These are phyloP conservation scores for Xylariaceae sp. DNA, from an alignment of 2,329 filamentous ascomycete genomes.

Conservation along the genomic window DNA sequence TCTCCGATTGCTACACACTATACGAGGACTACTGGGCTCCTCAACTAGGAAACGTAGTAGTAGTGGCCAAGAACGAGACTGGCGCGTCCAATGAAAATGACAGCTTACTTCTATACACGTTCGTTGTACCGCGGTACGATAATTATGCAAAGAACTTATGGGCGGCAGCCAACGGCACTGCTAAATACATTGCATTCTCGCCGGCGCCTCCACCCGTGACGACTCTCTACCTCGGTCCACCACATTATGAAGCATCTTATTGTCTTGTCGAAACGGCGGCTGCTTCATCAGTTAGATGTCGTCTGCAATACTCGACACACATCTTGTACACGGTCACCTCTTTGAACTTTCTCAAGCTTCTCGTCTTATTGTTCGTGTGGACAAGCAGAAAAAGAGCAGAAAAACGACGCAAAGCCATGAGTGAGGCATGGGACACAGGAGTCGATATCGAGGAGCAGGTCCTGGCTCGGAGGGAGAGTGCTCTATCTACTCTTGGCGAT, in stretches of 20 bases:
- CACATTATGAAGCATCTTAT: conserved; percentile 31
- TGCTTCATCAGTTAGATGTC: conserved; percentile 19
- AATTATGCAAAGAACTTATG: conserved; percentile 39
- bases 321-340: conserved; percentile 29
- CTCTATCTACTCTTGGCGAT: conserved; percentile 38
- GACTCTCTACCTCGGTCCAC: conserved; percentile 30
- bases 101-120: conserved; percentile 30
- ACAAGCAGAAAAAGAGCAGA: conserved; percentile 6
- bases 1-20: conserved; percentile 24
- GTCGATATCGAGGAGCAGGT: not conserved
- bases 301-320: conserved; percentile 34
- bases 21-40: conserved; percentile 31
- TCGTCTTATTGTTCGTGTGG: conserved; percentile 31
- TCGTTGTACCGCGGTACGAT: conserved; percentile 25
- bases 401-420: not conserved
- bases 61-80: conserved; percentile 27
- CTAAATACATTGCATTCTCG: not conserved
- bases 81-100: conserved; percentile 6
- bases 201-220: conserved; percentile 16
- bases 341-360: conserved; percentile 33
- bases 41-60: conserved; percentile 29
- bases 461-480: not conserved
- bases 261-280: conserved; percentile 32
- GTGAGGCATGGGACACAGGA: conserved; percentile 4
- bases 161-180: conserved; percentile 34